These are phyloP conservation scores for Tolypocladium endophyticum DNA, from an alignment of 2,329 filamentous ascomycete species.

Conservation along the genomic window DNA sequence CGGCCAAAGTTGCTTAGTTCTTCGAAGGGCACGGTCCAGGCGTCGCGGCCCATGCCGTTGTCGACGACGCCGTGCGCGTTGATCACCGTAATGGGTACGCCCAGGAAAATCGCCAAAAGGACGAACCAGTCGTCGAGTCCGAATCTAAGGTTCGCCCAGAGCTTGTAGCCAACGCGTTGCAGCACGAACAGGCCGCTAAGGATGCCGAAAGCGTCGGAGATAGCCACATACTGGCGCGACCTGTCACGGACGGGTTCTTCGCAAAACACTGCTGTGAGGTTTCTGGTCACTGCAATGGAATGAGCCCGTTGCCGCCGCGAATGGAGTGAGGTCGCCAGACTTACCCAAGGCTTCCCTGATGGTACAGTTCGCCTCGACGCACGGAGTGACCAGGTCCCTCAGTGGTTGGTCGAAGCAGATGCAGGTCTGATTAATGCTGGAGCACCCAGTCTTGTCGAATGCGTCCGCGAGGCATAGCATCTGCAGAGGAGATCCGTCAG, in stretches of 20 bases:
- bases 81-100: slow-evolving; percentile 19
- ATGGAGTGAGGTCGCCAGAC: slow-evolving; percentile 1
- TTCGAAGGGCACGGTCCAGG: slow-evolving; percentile 34
- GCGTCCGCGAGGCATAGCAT: slow-evolving; percentile 12
- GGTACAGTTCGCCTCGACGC: slow-evolving; percentile 17
- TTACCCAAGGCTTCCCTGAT: slow-evolving; percentile 20
- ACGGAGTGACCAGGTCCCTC: slow-evolving; percentile 13
- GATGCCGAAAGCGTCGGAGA: slow-evolving; percentile 21
- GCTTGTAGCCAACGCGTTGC: slow-evolving; percentile 27
- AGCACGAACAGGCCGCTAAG: slow-evolving; percentile 28
- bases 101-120: slow-evolving; percentile 13
- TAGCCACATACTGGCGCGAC: slow-evolving; percentile 19
- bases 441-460: slow-evolving; percentile 15
- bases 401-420: slow-evolving; percentile 18
- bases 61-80: slow-evolving; percentile 18
- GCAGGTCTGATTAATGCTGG: slow-evolving; percentile 16
- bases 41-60: slow-evolving; percentile 37
- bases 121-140: slow-evolving; percentile 28
- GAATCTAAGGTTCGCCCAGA: slow-evolving; percentile 21
- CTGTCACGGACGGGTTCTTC: slow-evolving; percentile 16
- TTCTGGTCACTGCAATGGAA: slow-evolving; percentile 11
- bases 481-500: not conserved
- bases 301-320: not conserved
- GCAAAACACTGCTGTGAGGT: slow-evolving; percentile 11
- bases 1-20: slow-evolving; percentile 31